Evolutionary conservation across 495 filamentous ascomycete genomes (phyloP), one percentile per base, ranked within the genome.

Genomic region (Penicillium tannophilum): DNA sequence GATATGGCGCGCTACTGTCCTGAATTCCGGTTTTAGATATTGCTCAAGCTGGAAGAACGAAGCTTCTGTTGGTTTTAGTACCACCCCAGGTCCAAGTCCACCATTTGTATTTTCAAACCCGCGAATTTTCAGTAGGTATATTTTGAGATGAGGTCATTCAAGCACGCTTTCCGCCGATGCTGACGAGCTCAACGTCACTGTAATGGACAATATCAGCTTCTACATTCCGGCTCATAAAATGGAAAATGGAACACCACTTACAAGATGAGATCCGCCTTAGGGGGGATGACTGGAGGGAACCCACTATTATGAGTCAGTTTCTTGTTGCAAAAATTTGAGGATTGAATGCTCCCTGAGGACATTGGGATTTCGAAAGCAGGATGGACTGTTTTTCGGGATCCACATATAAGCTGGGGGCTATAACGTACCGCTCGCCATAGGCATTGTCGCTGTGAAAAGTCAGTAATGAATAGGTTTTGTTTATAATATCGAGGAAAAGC

Each of bases 351-450:
- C 26, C 8, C 3, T 52, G 1, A 24, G 10, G 33, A 6, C 23
- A 42, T 26, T 43, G 36, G n/a, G n/a, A 8, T 36, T 12, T 36
- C 10, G 10, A 36, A 12, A 14, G 9, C 1, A 48, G 10, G 17
- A 12, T 24, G 39, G 30, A 4, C 7, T 31, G 20, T 28, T 24
- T 17, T 8, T 28, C 6, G 44, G 12, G n/a, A 20, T 30, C 7
- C 10, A 2, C 17, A 28, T 10, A 12, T 31, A 16, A 12, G 5
- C 4, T 9, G 14, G 26, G n/a, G 16, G 9, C 28, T 48, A 9
- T 53, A 4, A 62, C 86, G 72, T 80, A 91, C 89, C 78, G 69
- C n/a, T 81, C 65, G 41, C 90, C 91, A 66, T 96, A 96, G 54
- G 80, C 91, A 64, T 80, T 93, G 74, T 91, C 89, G 69, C 90